Evolutionary conservation across 108 stramenopile genomes (phyloP), one percentile per base, ranked within the genome.

Genomic region (Epithemia pelagica): DNA sequence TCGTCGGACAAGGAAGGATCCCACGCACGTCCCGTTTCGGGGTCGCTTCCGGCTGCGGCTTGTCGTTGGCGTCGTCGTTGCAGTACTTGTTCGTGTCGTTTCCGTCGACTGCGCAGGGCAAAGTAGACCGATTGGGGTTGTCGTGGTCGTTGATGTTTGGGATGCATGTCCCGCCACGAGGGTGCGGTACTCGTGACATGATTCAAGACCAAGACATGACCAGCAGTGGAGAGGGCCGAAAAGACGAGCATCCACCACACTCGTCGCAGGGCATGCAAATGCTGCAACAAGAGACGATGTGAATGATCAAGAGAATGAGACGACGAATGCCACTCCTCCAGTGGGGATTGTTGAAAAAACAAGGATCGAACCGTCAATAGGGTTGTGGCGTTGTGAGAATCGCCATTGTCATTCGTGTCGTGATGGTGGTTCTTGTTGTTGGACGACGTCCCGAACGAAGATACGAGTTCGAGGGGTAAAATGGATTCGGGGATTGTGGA

Each of bases 141-240:
- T 27, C 56, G 37, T 46, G 7, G 56, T 27, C 21, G 22, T 26
- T 58, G 31, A n/a, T n/a, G n/a, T 61, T 19, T 62, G 54, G 71
- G 60, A 20, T 15, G 15, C 37, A 46, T 10, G 15, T 46, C 37
- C 15, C 37, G 37, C n/a, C n/a, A n/a, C 10, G 37, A 46, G 10
- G 91, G 91, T 27, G 85, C 91, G 32, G 88, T 86, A 10, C 82
- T 84, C 62, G 87, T 76, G 0, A 92, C 88, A 71, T 92, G 91
- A 19, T 83, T 66, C 27, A 92, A 75, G 54, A 92, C 63, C 20
- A 89, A 32, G 60, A 86, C 65, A 66, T 92, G 91, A n/a, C 84
- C 74, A 8, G 79, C 30, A 28, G 69, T 84, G 10, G 83, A 73
- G 10, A 82, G 52, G 8, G 89, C 32, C 0, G 84, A 78, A 20